Evolutionary conservation across 306 rosid species (phyloP), one percentile per base, ranked within the genome.

Genomic region (Lablab purpureus): DNA sequence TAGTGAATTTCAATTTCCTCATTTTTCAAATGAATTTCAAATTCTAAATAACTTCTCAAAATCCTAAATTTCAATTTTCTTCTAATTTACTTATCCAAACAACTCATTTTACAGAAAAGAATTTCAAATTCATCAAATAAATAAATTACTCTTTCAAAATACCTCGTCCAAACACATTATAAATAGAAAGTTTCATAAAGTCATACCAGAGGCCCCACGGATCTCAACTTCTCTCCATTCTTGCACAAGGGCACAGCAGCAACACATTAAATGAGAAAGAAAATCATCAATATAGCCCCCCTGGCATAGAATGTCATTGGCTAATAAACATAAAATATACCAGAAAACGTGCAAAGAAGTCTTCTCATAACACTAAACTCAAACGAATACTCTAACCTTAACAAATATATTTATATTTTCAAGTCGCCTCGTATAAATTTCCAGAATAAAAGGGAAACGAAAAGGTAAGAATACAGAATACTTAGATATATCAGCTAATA

Each of bases 221-320:
- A 93, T 87, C 83, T 96, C 89, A 0, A 91, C 92, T 90, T 96
- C 99, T 79, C 98, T 88, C 98, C 97, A 93, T 85, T 96, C 99
- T 96, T 96, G 99, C 81, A 96, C 96, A 74, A 96, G 94, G 65
- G 99, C 93, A 43, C 99, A 96, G 80, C 97, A 96, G 88, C 97
- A 96, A 69, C 99, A 96, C 97, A 96, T 90, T 74, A 96, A 76
- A 82, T 96, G 99, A 10, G 99, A 93, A 76, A 93, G 98, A 87
- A 96, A 93, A 83, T 96, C 99, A 59, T 96, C 99, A 80, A 93
- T 62, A 46, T 56, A 91, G 28, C 99, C 98, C 50, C 99, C 99
- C 99, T 96, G 85, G 10, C 81, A 80, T 41, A 69, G 77, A 76
- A 60, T 79, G 69, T 49, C 56, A 52, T 30, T 14, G 66, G 75